A percentile compares a stretch with the other conserved stretches of the same genome.
Conservation (phyloP, 2,329 filamentous ascomycete genomes). For the Curvularia verruculosa region DNA sequence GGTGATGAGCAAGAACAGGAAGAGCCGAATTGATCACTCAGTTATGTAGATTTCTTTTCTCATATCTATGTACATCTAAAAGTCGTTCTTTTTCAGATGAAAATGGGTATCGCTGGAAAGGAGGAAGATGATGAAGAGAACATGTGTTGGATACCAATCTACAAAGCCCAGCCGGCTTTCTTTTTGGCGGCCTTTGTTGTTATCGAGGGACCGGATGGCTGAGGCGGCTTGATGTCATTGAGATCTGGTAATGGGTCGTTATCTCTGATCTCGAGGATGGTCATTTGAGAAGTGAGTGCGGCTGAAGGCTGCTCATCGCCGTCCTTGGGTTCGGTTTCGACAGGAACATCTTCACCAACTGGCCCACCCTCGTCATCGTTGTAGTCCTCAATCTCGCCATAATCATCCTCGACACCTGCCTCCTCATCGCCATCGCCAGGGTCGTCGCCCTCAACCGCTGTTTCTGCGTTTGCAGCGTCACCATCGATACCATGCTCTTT, state of each 20-base stretch:
- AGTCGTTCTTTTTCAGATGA: background rate
- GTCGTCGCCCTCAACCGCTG: constrained; percentile 29
- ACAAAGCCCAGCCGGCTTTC: constrained; percentile 45
- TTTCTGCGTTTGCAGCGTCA: constrained; percentile 51
- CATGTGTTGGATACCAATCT: background rate
- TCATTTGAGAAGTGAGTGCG: constrained; percentile 40
- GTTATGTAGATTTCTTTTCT: background rate
- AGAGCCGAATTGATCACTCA: background rate
- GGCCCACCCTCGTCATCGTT: constrained; percentile 9
- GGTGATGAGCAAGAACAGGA: background rate
- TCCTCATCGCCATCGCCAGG: constrained; percentile 14
- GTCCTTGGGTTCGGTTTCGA: background rate
- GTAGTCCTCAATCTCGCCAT: constrained; percentile 13
- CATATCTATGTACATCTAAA: constrained; percentile 1
- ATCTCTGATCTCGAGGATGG: constrained; percentile 46
- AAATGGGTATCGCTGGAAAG: constrained; percentile 14
- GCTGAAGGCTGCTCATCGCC: constrained; percentile 6
- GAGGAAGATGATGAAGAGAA: background rate
- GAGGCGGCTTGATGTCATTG: constrained; percentile 35
- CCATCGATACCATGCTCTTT: constrained; percentile 69
- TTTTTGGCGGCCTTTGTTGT: constrained; percentile 47
- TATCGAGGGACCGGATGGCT: constrained; percentile 27
- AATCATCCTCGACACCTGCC: background rate
- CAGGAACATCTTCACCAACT: constrained; percentile 5
- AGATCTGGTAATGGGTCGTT: constrained; percentile 44